These are phyloP conservation scores for Podaxis sp. DNA, from an alignment of 768 basidiomycete genomes.

Conservation along the genomic window DNA sequence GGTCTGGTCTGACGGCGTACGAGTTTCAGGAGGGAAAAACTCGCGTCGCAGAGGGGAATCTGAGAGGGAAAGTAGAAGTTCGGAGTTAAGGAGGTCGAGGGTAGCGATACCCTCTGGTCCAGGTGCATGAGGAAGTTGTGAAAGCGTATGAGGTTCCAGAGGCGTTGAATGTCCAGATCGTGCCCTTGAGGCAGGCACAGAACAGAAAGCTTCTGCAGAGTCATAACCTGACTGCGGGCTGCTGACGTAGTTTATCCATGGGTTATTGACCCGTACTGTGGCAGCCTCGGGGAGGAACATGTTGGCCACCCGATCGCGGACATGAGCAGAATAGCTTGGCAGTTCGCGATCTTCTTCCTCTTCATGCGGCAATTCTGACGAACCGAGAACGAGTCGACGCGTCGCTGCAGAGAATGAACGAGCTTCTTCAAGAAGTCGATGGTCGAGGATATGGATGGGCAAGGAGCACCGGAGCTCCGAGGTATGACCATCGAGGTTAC, in stretches of 20 bases:
- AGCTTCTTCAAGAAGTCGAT: slow-evolving; percentile 73
- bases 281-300: slow-evolving; percentile 66
- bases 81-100: slow-evolving; percentile 83
- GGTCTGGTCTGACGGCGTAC: not conserved
- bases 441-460: slow-evolving; percentile 82
- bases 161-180: slow-evolving; percentile 41
- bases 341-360: slow-evolving; percentile 71
- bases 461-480: slow-evolving; percentile 95
- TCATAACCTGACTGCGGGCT: slow-evolving; percentile 22
- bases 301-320: slow-evolving; percentile 86
- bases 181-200: slow-evolving; percentile 20
- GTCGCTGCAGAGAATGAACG: slow-evolving; percentile 70
- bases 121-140: slow-evolving; percentile 47
- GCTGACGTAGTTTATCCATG: slow-evolving; percentile 49
- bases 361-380: slow-evolving; percentile 22
- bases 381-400: slow-evolving; percentile 63
- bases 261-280: slow-evolving; percentile 64
- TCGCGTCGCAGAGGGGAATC: slow-evolving; percentile 18
- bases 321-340: slow-evolving; percentile 87
- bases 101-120: slow-evolving; percentile 44
- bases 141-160: slow-evolving; percentile 33
- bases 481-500: slow-evolving; percentile 87
- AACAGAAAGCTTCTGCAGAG: slow-evolving; percentile 10
- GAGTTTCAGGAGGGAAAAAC: not conserved
- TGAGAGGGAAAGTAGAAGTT: slow-evolving; percentile 57